A percentile compares a stretch with the other conserved stretches of the same genome.
phyloP scores from a whole-genome alignment of 345 rosid species.

The Raphanus raphanistrum region DNA sequence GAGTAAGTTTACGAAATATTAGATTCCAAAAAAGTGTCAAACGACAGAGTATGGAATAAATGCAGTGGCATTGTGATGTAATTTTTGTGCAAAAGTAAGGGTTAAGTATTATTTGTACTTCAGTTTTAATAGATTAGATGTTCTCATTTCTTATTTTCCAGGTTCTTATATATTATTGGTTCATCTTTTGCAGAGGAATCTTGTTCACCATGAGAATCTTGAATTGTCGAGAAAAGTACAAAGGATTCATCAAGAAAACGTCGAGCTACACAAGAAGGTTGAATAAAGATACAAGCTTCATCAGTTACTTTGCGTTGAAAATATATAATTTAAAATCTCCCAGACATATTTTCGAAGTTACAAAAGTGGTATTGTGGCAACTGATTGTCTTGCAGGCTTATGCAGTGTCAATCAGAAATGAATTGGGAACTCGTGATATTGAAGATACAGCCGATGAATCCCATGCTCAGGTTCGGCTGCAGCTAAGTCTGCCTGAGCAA shows the following conservation, averaged over 20 bases:
- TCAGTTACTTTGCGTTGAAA: neutral
- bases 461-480: constrained; percentile 45
- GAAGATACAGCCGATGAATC: constrained; percentile 36
- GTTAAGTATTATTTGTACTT: too few relatives aligned
- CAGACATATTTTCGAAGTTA: constrained; percentile 3
- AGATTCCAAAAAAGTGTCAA: too few relatives aligned
- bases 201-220: constrained; percentile 55
- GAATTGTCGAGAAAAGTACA: constrained; percentile 52
- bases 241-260: constrained; percentile 53
- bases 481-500: constrained; percentile 49
- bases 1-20: too few relatives aligned
- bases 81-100: too few relatives aligned
- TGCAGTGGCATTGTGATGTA: too few relatives aligned
- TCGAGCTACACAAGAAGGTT: constrained; percentile 58
- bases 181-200: constrained; percentile 48
- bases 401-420: constrained; percentile 36
- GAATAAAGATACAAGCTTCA: neutral
- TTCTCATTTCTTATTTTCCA: neutral
- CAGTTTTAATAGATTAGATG: too few relatives aligned
- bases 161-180: constrained; percentile 2
- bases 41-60: too few relatives aligned
- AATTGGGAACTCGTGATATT: constrained; percentile 27
- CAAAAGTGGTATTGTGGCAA: neutral
- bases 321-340: neutral
- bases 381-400: constrained; percentile 48